Conservation (phyloP, 257 asterid genomes). For the Lavandula angustifolia region DNA sequence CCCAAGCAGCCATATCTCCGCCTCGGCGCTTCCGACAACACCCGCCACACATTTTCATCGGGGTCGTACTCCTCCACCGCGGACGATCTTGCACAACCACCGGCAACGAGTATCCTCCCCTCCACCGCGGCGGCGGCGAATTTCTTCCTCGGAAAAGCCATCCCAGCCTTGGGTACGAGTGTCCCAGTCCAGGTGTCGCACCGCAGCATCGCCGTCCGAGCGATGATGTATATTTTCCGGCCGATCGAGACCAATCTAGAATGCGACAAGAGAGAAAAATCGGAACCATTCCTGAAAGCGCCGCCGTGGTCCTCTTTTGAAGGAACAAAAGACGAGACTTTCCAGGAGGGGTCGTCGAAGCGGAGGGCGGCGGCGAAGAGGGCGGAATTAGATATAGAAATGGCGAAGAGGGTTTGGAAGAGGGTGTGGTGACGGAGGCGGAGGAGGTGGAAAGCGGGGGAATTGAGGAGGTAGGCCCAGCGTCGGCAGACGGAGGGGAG, state of each 20-base stretch:
- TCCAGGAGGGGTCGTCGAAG: constrained; percentile 51
- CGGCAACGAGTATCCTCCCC: constrained; percentile 72
- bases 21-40: constrained; percentile 58
- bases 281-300: constrained; percentile 33
- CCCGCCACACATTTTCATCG: constrained; percentile 56
- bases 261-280: constrained; percentile 48
- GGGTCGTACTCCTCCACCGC: constrained; percentile 90
- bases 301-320: constrained; percentile 30
- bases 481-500: constrained; percentile 83
- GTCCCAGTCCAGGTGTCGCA: constrained; percentile 90
- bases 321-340: constrained; percentile 57
- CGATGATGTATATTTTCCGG: constrained; percentile 67
- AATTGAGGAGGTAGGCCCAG: constrained; percentile 73
- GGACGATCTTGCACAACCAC: constrained; percentile 61
- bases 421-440: constrained; percentile 58
- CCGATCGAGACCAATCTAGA: constrained; percentile 61
- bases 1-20: constrained; percentile 83
- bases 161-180: constrained; percentile 55
- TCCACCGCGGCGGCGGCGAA: constrained; percentile 71
- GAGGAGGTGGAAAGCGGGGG: constrained; percentile 57
- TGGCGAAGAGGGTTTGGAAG: constrained; percentile 53
- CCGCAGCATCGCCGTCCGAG: constrained; percentile 66
- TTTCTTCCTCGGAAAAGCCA: constrained; percentile 62
- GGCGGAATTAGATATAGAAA: constrained; percentile 58
- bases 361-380: constrained; percentile 67